phyloP scores from a whole-genome alignment of 495 filamentous ascomycete species.

The Umbilicaria muhlenbergii region DNA sequence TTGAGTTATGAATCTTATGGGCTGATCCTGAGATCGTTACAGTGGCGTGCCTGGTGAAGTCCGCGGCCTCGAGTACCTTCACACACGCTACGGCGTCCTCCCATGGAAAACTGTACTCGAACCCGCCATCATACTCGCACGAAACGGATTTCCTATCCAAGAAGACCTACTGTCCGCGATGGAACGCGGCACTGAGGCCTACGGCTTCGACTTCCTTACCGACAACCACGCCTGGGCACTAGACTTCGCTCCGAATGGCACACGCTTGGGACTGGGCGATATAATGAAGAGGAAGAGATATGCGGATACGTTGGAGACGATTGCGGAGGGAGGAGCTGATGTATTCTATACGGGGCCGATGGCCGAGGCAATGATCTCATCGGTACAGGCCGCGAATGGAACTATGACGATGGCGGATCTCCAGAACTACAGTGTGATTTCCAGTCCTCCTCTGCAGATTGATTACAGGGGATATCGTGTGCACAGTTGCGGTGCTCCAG shows the following conservation, averaged over 20 bases:
- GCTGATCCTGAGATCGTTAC: background rate
- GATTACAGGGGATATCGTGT: constrained; percentile 57
- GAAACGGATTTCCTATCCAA: constrained; percentile 56
- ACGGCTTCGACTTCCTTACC: constrained; percentile 43
- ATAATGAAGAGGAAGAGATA: constrained; percentile 64
- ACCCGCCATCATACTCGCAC: constrained; percentile 59
- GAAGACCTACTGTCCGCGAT: constrained; percentile 59
- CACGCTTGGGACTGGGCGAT: constrained; percentile 51
- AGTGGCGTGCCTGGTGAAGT: constrained; percentile 76
- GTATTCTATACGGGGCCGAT: constrained; percentile 62
- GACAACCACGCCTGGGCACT: constrained; percentile 63
- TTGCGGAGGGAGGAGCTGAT: constrained; percentile 52
- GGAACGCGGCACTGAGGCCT: constrained; percentile 21
- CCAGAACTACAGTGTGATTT: constrained; percentile 45
- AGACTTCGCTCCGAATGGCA: constrained; percentile 78
- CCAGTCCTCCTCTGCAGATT: constrained; percentile 46
- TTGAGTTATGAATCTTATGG: background rate
- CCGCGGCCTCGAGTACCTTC: constrained; percentile 58
- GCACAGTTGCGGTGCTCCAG: constrained; percentile 52
- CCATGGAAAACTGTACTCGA: constrained; percentile 54
- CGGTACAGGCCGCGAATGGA: constrained; percentile 48
- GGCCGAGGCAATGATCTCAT: constrained; percentile 57
- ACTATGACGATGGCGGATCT: constrained; percentile 75
- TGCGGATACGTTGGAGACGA: constrained; percentile 59
- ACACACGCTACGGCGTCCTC: constrained; percentile 53